These are phyloP conservation scores for Litchi chinensis DNA, from an alignment of 345 rosid genomes.

Conservation along the genomic window DNA sequence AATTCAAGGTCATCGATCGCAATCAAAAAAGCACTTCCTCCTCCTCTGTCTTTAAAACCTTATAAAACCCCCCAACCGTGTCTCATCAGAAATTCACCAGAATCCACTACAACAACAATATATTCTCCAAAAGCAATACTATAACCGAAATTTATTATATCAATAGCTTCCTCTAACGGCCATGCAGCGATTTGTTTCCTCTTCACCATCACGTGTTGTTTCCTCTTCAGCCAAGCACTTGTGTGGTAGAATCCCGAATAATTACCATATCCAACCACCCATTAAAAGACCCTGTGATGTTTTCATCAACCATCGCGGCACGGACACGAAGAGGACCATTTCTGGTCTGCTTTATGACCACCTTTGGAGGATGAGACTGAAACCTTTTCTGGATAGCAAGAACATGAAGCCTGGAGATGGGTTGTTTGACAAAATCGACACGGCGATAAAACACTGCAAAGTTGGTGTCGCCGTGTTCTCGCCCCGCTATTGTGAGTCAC, in stretches of 20 bases:
- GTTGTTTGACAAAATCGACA: slow-evolving; percentile 54
- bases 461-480: slow-evolving; percentile 81
- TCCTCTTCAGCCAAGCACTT: slow-evolving; percentile 33
- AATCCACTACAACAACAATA: background rate
- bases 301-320: slow-evolving; percentile 84
- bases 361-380: slow-evolving; percentile 40
- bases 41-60: background rate
- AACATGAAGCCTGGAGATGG: slow-evolving; percentile 82
- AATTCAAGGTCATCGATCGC: background rate
- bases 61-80: background rate
- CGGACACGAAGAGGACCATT: slow-evolving; percentile 75
- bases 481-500: slow-evolving; percentile 72
- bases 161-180: background rate
- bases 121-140: no score
- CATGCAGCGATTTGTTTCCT: slow-evolving; percentile 48
- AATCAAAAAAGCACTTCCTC: background rate
- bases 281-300: slow-evolving; percentile 48
- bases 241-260: slow-evolving; percentile 22
- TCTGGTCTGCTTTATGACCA: slow-evolving; percentile 64
- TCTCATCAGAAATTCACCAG: background rate
- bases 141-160: no score
- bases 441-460: slow-evolving; percentile 52
- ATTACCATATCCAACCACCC: slow-evolving; percentile 4
- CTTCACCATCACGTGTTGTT: background rate
- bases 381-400: slow-evolving; percentile 74